Base-by-base conservation (phyloP, 129 eudicot species). In the Solidago caesia region DNA sequence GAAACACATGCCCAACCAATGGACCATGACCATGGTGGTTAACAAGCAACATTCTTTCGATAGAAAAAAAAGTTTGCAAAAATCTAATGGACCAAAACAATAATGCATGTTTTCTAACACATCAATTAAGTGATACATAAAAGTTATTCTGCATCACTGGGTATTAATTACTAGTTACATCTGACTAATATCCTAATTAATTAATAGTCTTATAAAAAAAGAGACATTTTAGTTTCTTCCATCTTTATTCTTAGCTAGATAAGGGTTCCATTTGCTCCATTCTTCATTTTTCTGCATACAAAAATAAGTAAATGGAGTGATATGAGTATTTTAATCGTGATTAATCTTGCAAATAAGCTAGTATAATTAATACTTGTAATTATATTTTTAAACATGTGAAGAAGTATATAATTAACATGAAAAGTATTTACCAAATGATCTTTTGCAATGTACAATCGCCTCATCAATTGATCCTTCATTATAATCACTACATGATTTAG, bases 361-460 rank as follows among this genome's bases (percentile, higher is more conserved):
- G 13, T 27, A 51, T 4, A 43, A 21, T 21, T 44, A n/a, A 44
- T 4, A 8, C 8, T 4, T 2, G 64, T 16, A 8, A 29, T 15
- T 7, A 52, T 39, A 10, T n/a, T 7, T 7, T 13, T 53, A 52
- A 15, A 8, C 5, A 41, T 55, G 33, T 57, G 0, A 7, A 53
- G 3, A 71, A 5, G n/a, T 11, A 70, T 70, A 59, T 45, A 60
- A 21, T 21, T 21, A 21, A 68, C 26, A 63, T 5, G 55, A 10
- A 70, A 48, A 12, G 43, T 2, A 44, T 13, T 2, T 56, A 81
- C 78, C 73, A 39, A 81, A 44, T 33, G 85, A 81, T 70, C 77
- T 65, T 81, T 76, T 81, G 78, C 85, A 81, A 51, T 81, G 81
- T 64, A 58, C 64, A 72, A 81, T 65, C 26, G 85, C 85, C 57